Evolutionary conservation across 2,329 filamentous ascomycete species (phyloP).

Genomic region (Fusarium guadeloupense): DNA sequence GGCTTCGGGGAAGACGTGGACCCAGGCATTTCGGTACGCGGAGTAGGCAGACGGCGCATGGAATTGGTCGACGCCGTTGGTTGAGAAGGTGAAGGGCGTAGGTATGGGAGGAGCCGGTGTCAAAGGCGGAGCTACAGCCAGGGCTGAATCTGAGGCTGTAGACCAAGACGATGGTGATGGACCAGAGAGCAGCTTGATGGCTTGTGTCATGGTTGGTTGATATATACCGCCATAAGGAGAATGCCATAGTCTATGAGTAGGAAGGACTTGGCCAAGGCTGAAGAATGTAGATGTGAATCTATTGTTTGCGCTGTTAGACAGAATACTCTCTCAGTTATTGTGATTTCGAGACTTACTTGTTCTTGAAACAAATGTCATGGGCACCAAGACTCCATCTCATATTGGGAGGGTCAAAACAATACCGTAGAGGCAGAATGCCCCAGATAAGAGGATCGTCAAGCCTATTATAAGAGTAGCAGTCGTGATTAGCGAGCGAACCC

Average conservation of each 20-base stretch:
- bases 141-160: conserved; percentile 24
- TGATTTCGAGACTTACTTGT: conserved; percentile 65
- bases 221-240: conserved; percentile 85
- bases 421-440: conserved; percentile 83
- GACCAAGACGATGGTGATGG: conserved; percentile 39
- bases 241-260: conserved; percentile 83
- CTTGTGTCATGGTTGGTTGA: conserved; percentile 87
- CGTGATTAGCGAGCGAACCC: conserved; percentile 4
- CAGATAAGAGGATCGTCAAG: conserved; percentile 95
- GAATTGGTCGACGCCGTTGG: conserved; percentile 72
- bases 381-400: conserved; percentile 90
- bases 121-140: conserved; percentile 2
- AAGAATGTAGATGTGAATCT: conserved; percentile 83
- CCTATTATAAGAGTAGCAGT: conserved; percentile 58
- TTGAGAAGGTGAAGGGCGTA: conserved; percentile 65
- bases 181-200: conserved; percentile 81
- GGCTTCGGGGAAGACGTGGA: conserved; percentile 96
- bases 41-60: conserved; percentile 76
- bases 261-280: conserved; percentile 86
- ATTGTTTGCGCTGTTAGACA: conserved; percentile 3
- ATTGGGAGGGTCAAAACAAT: conserved; percentile 76
- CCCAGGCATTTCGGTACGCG: conserved; percentile 78
- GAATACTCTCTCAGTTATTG: not conserved
- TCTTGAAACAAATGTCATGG: conserved; percentile 94
- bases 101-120: conserved; percentile 20